Conservation (phyloP, 768 basidiomycete species). For the Goffeauzyma gilvescens region DNA sequence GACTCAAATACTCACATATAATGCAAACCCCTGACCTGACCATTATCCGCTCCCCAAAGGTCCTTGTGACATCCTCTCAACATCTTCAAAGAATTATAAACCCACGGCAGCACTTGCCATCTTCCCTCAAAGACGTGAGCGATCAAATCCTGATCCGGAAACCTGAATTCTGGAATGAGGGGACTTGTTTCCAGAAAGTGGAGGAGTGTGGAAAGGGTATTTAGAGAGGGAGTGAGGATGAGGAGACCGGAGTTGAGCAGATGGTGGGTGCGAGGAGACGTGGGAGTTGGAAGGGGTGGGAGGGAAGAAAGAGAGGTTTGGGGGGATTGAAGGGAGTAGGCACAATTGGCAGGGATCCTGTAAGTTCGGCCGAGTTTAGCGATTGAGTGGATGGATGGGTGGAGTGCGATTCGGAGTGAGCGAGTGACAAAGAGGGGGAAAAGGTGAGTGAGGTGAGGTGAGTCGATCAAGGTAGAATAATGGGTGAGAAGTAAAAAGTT, state of each 20-base stretch:
- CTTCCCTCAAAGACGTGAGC: constrained; percentile 52
- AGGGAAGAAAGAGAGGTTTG: constrained; percentile 36
- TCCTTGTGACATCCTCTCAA: constrained; percentile 45
- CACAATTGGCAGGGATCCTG: constrained; percentile 86
- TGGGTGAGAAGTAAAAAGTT: no score
- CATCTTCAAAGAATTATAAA: constrained; percentile 69
- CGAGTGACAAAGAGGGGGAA: no score
- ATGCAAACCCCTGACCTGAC: constrained; percentile 51
- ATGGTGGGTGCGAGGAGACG: constrained; percentile 53
- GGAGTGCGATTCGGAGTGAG: no score
- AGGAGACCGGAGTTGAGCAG: constrained; percentile 81
- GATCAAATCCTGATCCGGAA: constrained; percentile 86
- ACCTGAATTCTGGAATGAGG: constrained; percentile 42
- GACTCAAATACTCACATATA: constrained; percentile 29
- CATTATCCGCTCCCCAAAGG: constrained; percentile 68
- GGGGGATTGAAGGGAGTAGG: constrained; percentile 42
- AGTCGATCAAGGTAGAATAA: not conserved
- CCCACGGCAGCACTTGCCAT: constrained; percentile 27
- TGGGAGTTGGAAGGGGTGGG: constrained; percentile 26
- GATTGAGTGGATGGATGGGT: no score
- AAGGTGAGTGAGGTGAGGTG: not conserved
- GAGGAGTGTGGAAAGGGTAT: constrained; percentile 40
- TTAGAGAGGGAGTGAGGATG: constrained; percentile 52
- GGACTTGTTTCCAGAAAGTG: constrained; percentile 44
- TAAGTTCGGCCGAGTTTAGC: no score